Evolutionary conservation across 192 early-diverging fungal species (phyloP), one percentile per base, ranked within the genome.

Genomic region (Umbelopsis sp.): DNA sequence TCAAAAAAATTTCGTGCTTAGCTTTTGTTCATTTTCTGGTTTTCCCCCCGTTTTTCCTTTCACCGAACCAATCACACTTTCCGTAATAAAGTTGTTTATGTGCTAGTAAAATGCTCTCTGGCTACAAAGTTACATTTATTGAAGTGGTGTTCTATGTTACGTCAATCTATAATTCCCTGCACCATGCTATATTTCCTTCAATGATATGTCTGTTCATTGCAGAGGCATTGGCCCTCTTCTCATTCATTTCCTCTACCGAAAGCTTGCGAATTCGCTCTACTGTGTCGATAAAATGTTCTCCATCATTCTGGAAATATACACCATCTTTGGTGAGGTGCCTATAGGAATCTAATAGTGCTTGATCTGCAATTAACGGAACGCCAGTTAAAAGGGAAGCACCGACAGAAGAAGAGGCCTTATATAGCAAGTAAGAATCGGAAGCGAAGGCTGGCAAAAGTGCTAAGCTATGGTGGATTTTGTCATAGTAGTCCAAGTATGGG

Each of bases 371-470:
- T 21, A 67, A 21, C 26, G 66, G 66, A 0, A 67, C 66, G 25
- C 66, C 66, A 10, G 66, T 67, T 41, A 67, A 47, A 2, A 67
- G 22, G 1, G 66, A 21, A 17, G 66, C 66, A 5, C 66, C 66
- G 16, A 67, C 43, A n/a, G 66, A 67, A n/a, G 66, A 67, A n/a
- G 66, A 67, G 5, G 66, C 66, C 10, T 67, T 67, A 14, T 45
- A 67, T 2, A 20, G 12, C 22, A 34, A 45, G 45, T 67, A 67
- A 1, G 38, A 22, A 44, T 67, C 43, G 17, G 66, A 67, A 12
- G 43, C 66, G n/a, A 67, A 67, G 3, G 66, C 66, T 21, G 66
- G 66, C 21, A 67, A 45, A 22, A 67, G 22, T 10, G 66, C 66
- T 21, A 67, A 12, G 66, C 45, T 67, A 31, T 67, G 66, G 21